phyloP scores from a whole-genome alignment of 352 stramenopile genomes.

The Phytophthora sojae region DNA sequence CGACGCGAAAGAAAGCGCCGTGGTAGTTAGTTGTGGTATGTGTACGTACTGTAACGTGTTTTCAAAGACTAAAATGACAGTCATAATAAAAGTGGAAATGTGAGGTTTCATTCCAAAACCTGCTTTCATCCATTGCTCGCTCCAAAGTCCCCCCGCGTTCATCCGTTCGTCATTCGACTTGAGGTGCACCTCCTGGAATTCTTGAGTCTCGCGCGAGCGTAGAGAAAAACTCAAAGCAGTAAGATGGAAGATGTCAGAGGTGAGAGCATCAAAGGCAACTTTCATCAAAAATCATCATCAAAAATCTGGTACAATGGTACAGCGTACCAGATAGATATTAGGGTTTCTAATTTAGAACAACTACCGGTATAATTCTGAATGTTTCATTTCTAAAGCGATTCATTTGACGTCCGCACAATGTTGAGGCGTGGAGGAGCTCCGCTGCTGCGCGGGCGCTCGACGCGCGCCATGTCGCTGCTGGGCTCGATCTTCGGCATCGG shows the following conservation, averaged over 20 bases:
- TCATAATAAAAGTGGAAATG: conserved; percentile 33
- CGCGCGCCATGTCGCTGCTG: conserved; percentile 70
- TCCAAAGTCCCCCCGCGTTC: conserved; percentile 2
- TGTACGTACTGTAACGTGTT: conserved; percentile 22
- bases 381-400: too few relatives aligned
- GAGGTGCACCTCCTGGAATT: conserved; percentile 12
- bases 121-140: background rate
- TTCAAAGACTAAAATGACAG: conserved; percentile 24
- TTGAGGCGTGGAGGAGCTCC: conserved; percentile 9
- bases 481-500: conserved; percentile 84
- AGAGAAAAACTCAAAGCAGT: background rate
- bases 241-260: background rate
- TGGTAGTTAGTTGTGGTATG: conserved; percentile 31
- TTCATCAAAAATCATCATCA: background rate
- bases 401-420: conserved; percentile 13
- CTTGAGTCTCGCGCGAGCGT: background rate
- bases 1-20: conserved; percentile 39
- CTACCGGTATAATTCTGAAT: too few relatives aligned
- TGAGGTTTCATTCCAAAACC: background rate
- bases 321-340: background rate
- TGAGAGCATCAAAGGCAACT: background rate
- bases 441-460: conserved; percentile 16
- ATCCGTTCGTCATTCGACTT: conserved; percentile 26
- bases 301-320: background rate
- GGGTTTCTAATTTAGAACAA: too few relatives aligned